Conservation (phyloP, 129 eudicot genomes). For the Tanacetum coccineum region DNA sequence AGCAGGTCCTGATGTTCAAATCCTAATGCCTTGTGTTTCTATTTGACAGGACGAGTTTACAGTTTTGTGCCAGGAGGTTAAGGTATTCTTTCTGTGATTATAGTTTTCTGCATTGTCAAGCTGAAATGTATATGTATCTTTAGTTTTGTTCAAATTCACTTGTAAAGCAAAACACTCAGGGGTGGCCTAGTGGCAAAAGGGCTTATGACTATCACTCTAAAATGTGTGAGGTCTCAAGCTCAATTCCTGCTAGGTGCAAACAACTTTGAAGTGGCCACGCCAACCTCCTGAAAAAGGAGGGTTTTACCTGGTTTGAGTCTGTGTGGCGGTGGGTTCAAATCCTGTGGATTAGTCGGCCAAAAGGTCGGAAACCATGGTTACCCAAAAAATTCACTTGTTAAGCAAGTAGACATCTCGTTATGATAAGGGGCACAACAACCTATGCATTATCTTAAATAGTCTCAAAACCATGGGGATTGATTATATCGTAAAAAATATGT, state of each 20-base stretch:
- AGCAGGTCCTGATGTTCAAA: not conserved
- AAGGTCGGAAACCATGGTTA: no score
- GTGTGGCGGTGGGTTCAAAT: no score
- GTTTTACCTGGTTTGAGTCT: no score
- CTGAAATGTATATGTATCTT: not conserved
- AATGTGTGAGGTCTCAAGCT: no score
- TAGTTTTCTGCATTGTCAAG: not conserved
- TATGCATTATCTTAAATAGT: not conserved
- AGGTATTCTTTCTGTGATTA: conserved; percentile 33
- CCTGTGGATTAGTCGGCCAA: no score
- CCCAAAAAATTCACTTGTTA: conserved; percentile 14
- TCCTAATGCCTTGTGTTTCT: conserved; percentile 21
- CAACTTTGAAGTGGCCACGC: no score
- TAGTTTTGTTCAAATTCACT: conserved; percentile 12
- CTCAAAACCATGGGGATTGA: not conserved
- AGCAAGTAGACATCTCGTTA: not conserved
- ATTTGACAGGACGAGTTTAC: conserved; percentile 52
- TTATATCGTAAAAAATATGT: not conserved
- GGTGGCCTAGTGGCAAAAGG: no score
- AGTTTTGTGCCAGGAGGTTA: conserved; percentile 41
- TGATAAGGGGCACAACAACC: conserved; percentile 8
- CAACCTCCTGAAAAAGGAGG: no score
- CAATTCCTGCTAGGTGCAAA: no score
- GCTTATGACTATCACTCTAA: no score
- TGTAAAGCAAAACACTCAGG: no score